Percentiles rank a stretch among this genome's conserved stretches.
Evolutionary conservation across 768 basidiomycete species (phyloP).

Genomic region (Naganishia kalamii): DNA sequence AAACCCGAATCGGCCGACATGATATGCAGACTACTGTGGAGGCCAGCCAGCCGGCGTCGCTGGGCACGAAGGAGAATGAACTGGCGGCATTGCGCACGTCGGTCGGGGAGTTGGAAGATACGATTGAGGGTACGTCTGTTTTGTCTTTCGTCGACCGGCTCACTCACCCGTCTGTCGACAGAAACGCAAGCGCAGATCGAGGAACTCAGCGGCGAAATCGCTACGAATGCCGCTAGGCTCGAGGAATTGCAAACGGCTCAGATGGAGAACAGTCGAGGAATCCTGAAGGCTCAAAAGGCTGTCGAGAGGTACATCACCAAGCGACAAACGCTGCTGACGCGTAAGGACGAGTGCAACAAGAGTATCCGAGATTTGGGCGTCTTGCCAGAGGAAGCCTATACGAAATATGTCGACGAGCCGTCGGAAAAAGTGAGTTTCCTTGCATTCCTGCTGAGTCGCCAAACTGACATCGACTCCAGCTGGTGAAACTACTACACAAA

Average conservation of each 20-base stretch:
- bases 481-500: constrained; percentile 84
- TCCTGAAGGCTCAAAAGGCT: constrained; percentile 88
- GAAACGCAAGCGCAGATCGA: constrained; percentile 55
- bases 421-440: constrained; percentile 65
- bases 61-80: constrained; percentile 65
- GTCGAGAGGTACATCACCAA: constrained; percentile 92
- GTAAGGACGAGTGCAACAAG: constrained; percentile 90
- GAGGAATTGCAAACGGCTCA: constrained; percentile 78
- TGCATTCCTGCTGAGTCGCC: neutral
- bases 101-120: constrained; percentile 61
- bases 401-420: constrained; percentile 82
- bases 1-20: constrained; percentile 66
- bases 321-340: constrained; percentile 69
- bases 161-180: constrained; percentile 14
- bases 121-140: constrained; percentile 54
- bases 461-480: constrained; percentile 50
- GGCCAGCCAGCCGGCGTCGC: constrained; percentile 52
- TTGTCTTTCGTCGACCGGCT: neutral
- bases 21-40: constrained; percentile 50
- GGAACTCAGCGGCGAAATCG: constrained; percentile 53
- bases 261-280: constrained; percentile 73
- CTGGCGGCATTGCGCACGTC: constrained; percentile 61
- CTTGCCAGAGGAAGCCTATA: constrained; percentile 91
- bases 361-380: constrained; percentile 95
- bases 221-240: constrained; percentile 49